These are phyloP conservation scores for Penicillium turbatum DNA, from an alignment of 495 filamentous ascomycete species.

Conservation along the genomic window DNA sequence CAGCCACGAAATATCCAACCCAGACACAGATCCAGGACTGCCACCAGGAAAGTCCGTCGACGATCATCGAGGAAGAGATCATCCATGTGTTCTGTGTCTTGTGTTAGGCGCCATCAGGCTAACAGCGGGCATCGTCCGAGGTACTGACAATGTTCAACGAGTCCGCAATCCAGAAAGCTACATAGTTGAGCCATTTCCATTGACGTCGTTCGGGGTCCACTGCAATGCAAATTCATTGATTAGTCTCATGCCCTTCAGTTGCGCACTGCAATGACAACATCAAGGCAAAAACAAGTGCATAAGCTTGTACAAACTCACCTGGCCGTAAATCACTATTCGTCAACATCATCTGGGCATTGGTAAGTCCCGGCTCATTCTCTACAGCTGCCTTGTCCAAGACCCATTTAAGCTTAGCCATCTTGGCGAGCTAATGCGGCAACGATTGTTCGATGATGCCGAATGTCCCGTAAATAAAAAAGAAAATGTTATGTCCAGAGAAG, in stretches of 20 bases:
- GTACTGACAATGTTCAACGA: conserved; percentile 79
- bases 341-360: conserved; percentile 82
- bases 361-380: conserved; percentile 70
- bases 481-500: not conserved
- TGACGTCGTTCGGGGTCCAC: conserved; percentile 79
- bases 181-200: conserved; percentile 87
- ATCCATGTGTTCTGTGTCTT: conserved; percentile 80
- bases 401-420: conserved; percentile 32
- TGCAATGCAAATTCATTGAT: conserved; percentile 21
- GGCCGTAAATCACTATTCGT: conserved; percentile 87
- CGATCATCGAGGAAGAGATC: conserved; percentile 83
- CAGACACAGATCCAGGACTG: conserved; percentile 88
- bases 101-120: conserved; percentile 10
- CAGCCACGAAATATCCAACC: conserved; percentile 78
- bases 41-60: conserved; percentile 85
- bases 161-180: conserved; percentile 90
- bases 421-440: conserved; percentile 6
- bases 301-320: conserved; percentile 40
- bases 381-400: conserved; percentile 60
- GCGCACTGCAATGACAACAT: too few relatives aligned
- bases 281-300: not conserved
- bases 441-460: too few relatives aligned
- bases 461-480: too few relatives aligned
- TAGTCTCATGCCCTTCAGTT: conserved; percentile 4
- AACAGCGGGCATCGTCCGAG: not conserved